Evolutionary conservation across 208 protist genomes (phyloP), one percentile per base, ranked within the genome.

Genomic region (Wallacemonas sp.): DNA sequence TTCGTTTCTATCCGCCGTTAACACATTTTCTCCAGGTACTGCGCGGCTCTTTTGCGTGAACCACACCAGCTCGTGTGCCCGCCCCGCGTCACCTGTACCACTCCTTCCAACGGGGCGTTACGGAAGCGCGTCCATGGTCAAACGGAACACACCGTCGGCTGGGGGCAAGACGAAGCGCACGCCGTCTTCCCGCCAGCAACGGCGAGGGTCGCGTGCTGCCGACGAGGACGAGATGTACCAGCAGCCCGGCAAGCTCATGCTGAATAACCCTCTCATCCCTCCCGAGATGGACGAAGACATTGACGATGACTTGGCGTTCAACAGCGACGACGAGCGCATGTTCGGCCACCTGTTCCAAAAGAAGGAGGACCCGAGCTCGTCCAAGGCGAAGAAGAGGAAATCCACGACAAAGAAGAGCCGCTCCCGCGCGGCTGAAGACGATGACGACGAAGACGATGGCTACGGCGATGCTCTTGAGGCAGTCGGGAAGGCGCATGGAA

Each of bases 291-390:
- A 96, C 45, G 91, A 96, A 64, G 91, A 96, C 68, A 91, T 96
- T 48, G 87, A 96, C 61, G 91, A 96, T 59, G 91, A 96, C 32
- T 72, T 96, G 19, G 91, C 91, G 39, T 96, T 96, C 70, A 84
- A 96, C 68, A 94, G 87, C 59, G 91, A 96, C 29, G 91, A 96
- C 52, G 91, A 96, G 62, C 64, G 71, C n/a, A 71, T 89, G 52
- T 96, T 93, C 63, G 91, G 91, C 2, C 79, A 91, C 41, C 89
- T 96, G 41, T 96, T 96, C 48, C 33, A 42, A 13, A 72, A 71
- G 30, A 36, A 59, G 15, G 19, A 74, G 24, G 71, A 78, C 21
- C 37, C 36, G 0, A 26, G 69, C n/a, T 9, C 63, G 24, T 29
- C 30, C 6, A 65, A 73, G 37, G n/a, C 39, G 21, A 59, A 48